These are phyloP conservation scores for Wilcoxina mikolae DNA, from an alignment of 495 filamentous ascomycete genomes.

Conservation along the genomic window DNA sequence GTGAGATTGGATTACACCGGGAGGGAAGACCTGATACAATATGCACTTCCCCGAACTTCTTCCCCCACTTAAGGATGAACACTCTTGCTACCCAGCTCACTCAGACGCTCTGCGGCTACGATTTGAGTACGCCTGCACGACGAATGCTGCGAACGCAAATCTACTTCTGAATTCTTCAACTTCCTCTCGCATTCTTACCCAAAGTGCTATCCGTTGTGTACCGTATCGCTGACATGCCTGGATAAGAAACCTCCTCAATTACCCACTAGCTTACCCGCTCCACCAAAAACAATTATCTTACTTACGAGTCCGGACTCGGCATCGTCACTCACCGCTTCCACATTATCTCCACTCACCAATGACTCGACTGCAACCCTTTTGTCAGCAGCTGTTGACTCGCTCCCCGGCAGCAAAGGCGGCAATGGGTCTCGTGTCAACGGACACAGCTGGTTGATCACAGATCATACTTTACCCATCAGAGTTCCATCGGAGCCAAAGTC, in stretches of 20 bases:
- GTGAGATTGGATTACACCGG: not conserved
- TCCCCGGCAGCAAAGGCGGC: constrained; percentile 15
- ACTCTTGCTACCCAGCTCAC: constrained; percentile 23
- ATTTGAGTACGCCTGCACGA: constrained; percentile 15
- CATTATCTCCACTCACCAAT: constrained; percentile 11
- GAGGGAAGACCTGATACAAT: not conserved
- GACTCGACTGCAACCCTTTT: constrained; percentile 16
- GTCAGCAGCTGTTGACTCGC: constrained; percentile 23
- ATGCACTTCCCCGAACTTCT: not conserved
- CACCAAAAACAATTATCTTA: constrained; percentile 24
- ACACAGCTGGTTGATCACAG: constrained; percentile 23
- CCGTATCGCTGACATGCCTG: not conserved
- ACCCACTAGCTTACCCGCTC: constrained; percentile 20
- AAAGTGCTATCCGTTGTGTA: not conserved
- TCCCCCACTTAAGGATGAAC: constrained; percentile 15
- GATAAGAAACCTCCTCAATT: constrained; percentile 2
- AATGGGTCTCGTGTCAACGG: constrained; percentile 8
- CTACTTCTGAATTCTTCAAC: constrained; percentile 27
- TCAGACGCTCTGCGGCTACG: constrained; percentile 21
- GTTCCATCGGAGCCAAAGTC: constrained; percentile 16
- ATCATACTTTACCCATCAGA: constrained; percentile 17
- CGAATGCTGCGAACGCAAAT: constrained; percentile 28
- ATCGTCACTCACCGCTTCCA: constrained; percentile 9
- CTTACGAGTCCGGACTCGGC: constrained; percentile 24
- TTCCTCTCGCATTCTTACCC: constrained; percentile 7